Evolutionary conservation across 352 stramenopile genomes (phyloP).

Genomic region (Pythium brachiatum): DNA sequence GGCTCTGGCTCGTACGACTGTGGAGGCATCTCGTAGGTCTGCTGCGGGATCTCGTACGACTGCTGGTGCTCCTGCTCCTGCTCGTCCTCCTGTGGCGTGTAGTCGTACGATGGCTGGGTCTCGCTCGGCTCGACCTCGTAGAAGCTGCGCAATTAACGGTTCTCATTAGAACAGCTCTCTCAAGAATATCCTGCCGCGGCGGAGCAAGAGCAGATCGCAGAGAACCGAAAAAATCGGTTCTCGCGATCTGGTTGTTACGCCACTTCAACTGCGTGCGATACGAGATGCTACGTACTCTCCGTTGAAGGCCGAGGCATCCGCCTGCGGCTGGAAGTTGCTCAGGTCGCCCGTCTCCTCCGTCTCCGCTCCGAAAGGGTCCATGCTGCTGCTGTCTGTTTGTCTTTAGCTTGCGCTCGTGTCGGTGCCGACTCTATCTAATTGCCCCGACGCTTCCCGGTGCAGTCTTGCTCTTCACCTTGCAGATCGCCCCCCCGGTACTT

Average conservation of each 20-base stretch:
- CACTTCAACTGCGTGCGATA: conserved; percentile 11
- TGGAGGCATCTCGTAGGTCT: conserved; percentile 6
- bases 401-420: conserved; percentile 7
- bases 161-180: conserved; percentile 9
- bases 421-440: not conserved
- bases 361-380: conserved; percentile 67
- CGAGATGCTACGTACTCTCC: conserved; percentile 64
- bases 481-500: not conserved
- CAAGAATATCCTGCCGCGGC: too few relatives aligned
- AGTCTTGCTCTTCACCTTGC: not conserved
- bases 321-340: conserved; percentile 57
- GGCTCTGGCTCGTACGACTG: conserved; percentile 12
- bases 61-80: conserved; percentile 30
- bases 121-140: conserved; percentile 54
- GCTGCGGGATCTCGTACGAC: conserved; percentile 1
- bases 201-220: too few relatives aligned
- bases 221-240: too few relatives aligned
- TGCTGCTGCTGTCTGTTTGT: conserved; percentile 23
- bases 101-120: conserved; percentile 25
- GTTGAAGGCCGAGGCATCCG: conserved; percentile 36
- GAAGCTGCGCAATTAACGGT: conserved; percentile 35
- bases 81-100: conserved; percentile 7
- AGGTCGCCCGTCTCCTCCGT: conserved; percentile 39
- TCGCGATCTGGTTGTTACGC: not conserved
- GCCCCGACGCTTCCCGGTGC: not conserved